A percentile compares a stretch with the other conserved stretches of the same genome.
Evolutionary conservation across 352 stramenopile genomes (phyloP).

Genomic region (Phytophthora pistaciae): DNA sequence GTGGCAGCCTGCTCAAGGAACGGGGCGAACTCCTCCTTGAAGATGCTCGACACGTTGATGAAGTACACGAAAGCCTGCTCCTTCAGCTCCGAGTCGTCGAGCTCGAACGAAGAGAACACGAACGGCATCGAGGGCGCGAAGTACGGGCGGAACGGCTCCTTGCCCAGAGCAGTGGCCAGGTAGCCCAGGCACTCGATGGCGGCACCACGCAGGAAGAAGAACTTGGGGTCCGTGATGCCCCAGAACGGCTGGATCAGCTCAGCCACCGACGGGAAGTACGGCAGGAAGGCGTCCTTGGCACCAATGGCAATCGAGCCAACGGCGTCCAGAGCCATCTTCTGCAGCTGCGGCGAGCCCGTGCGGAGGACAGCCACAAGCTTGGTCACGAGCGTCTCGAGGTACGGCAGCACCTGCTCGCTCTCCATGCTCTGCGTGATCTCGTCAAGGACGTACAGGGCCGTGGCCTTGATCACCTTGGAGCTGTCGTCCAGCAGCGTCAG

Average conservation of each 20-base stretch:
- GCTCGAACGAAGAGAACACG: constrained; percentile 93
- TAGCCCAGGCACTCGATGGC: constrained; percentile 99
- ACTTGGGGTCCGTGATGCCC: constrained; percentile 92
- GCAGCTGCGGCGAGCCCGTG: constrained; percentile 91
- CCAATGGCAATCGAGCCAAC: constrained; percentile 97
- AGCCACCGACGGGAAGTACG: constrained; percentile 93
- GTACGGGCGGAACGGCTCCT: constrained; percentile 96
- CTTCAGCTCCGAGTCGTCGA: constrained; percentile 97
- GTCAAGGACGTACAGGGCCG: constrained; percentile 98
- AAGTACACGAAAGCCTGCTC: constrained; percentile 99
- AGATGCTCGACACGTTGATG: constrained; percentile 98
- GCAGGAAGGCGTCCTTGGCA: constrained; percentile 97
- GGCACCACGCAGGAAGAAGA: constrained; percentile 94
- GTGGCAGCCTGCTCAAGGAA: constrained; percentile 89
- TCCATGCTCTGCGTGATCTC: constrained; percentile 99
- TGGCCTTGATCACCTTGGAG: constrained; percentile 95
- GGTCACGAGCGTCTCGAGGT: constrained; percentile 96
- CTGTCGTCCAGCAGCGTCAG: constrained; percentile 96
- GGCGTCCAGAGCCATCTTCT: constrained; percentile 98
- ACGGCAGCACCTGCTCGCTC: constrained; percentile 93
- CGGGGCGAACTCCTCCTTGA: constrained; percentile 97
- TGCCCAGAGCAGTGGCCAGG: constrained; percentile 96
- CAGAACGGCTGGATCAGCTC: constrained; percentile 92
- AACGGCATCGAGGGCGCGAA: constrained; percentile 95
- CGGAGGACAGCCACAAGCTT: constrained; percentile 96